Base-by-base conservation (phyloP, 352 stramenopile species). In the Pythium angustatum region DNA sequence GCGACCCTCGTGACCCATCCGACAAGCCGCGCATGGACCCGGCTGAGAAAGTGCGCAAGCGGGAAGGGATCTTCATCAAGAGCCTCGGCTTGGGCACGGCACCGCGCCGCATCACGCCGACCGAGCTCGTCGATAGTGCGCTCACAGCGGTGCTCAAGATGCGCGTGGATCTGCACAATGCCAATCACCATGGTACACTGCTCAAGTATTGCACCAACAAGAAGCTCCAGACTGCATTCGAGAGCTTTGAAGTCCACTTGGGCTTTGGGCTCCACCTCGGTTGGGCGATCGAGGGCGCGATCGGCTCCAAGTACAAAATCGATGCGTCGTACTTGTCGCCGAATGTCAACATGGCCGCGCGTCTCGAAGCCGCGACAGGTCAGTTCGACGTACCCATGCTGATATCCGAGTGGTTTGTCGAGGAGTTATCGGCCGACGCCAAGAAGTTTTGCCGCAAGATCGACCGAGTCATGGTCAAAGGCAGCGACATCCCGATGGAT, bases 221-320 rank as follows among this genome's bases (percentile, higher is more conserved):
- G 7, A 93, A 91, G 40, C 76, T 97, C 27, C 66, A 88, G 11
- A 79, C 84, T 1, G 83, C 84, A 8, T 97, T 97, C 58, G 90
- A 90, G 31, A 79, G 87, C 61, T 98, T 98, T 70, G 86, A 96
- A 30, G 91, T 99, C 4, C 85, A 96, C 56, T 74, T 99, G 53
- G 94, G 97, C 57, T 99, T 99, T 77, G 97, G 97, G 0, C 78
- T 99, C 51, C 97, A 99, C 69, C 91, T 98, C 19, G 97, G 97
- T 15, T 99, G 97, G 97, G 97, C 97, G 0, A 99, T 99, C 41
- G 97, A 99, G 79, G 97, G 97, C 26, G 96, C 96, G 1, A 98
- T 99, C 57, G 97, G 97, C 27, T 98, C 92, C 19, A 73, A 93
- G 28, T 98, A 98, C 82, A 99, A 99, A 73, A 98, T 99, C 50